phyloP scores from a whole-genome alignment of 495 filamentous ascomycete species.

The Rostrohypoxylon terebratum region DNA sequence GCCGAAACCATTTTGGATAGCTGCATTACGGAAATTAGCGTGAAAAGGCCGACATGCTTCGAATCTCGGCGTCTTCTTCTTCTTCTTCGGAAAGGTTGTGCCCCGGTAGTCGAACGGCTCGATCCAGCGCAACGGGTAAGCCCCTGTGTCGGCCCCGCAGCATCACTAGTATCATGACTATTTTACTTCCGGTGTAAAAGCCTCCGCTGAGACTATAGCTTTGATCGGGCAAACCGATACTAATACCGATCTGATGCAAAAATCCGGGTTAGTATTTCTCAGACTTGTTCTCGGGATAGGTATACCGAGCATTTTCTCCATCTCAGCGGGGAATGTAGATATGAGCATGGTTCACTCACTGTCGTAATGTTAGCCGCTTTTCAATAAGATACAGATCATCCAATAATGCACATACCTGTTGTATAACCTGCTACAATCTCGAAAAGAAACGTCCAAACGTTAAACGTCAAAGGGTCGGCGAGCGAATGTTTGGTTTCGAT shows the following conservation, averaged over 20 bases:
- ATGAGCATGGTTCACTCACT: background rate
- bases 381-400: background rate
- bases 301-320: background rate
- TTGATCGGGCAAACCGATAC: constrained; percentile 73
- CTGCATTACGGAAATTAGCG: constrained; percentile 2
- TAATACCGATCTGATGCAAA: constrained; percentile 73
- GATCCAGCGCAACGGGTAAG: constrained; percentile 82
- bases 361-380: background rate
- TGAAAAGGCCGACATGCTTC: constrained; percentile 43
- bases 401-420: constrained; percentile 41
- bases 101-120: constrained; percentile 77
- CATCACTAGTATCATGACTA: constrained; percentile 84
- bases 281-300: background rate
- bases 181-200: constrained; percentile 77
- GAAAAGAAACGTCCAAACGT: constrained; percentile 86
- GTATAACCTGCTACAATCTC: constrained; percentile 85
- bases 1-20: background rate
- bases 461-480: constrained; percentile 72
- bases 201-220: constrained; percentile 78
- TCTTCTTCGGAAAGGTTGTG: constrained; percentile 61
- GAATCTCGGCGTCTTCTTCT: constrained; percentile 56
- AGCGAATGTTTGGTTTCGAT: constrained; percentile 76
- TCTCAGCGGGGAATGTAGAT: background rate
- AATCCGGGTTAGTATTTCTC: background rate
- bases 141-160: constrained; percentile 82